Base-by-base conservation (phyloP, 2,329 filamentous ascomycete genomes). In the Penicillium frequentans region DNA sequence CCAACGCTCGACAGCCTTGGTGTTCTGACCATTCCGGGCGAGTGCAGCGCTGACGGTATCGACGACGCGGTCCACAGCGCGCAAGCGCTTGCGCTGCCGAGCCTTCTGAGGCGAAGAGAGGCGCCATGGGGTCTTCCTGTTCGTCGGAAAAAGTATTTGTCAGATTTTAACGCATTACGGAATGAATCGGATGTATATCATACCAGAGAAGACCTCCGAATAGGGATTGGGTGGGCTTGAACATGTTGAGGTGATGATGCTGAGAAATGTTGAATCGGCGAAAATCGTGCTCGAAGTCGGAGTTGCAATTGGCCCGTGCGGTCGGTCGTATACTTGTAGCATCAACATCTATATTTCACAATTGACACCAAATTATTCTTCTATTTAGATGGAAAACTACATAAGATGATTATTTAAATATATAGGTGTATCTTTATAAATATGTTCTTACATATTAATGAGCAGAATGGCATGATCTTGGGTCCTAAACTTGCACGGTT, bases 91-190 rank as follows among this genome's bases (percentile, higher is more conserved):
- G 63, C 93, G 86, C 70, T 97, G 93, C 54, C 93, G 89, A 63
- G 87, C 85, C 78, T 98, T 98, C 78, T 96, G 93, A 73, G 91
- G 91, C 65, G 86, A 83, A 57, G 95, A 99, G 71, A 99, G 86
- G 60, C 95, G 89, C 93, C 93, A 99, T 67, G 95, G 95, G 69
- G 90, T 92, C 86, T 99, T 99, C 95, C 90, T 87, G 68, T 65
- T 82, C 51, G 35, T 42, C 29, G 57, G 31, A 45, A 55, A 62
- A 53, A 13, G 23, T 23, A 9, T 8, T 9, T 57, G 56, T 67
- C 58, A 68, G 64, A 27, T 55, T 35, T 24, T 23, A n/a, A 26
- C 7, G 24, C 13, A 23, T 13, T 4, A 39, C 14, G 9, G 16
- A 16, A 19, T 9, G n/a, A 10, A 42, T 13, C 13, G 31, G 9